Evolutionary conservation across 2,329 filamentous ascomycete species (phyloP).

Genomic region (Neoarthrinium moseri): DNA sequence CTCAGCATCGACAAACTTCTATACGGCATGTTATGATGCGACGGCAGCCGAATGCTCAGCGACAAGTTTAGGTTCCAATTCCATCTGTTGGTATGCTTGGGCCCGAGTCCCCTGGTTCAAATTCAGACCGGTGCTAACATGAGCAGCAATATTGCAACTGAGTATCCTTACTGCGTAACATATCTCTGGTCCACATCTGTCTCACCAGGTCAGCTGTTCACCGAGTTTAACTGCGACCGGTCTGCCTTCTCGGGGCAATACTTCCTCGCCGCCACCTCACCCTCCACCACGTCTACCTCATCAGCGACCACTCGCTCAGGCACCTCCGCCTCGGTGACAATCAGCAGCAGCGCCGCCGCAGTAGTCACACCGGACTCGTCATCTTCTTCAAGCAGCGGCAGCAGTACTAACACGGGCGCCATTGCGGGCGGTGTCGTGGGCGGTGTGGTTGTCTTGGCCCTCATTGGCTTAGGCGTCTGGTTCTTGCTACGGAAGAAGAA

Average conservation of each 20-base stretch:
- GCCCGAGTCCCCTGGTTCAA: no score
- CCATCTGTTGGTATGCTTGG: constrained; percentile 20
- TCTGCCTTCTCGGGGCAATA: constrained; percentile 13
- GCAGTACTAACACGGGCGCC: constrained; percentile 1
- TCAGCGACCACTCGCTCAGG: neutral
- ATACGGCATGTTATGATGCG: constrained; percentile 14
- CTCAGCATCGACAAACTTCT: constrained; percentile 11
- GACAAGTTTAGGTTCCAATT: constrained; percentile 9
- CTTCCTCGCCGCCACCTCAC: constrained; percentile 11
- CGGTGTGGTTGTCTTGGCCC: constrained; percentile 14
- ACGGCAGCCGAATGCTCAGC: constrained; percentile 11
- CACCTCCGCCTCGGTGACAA: neutral
- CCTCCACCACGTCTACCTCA: constrained; percentile 4
- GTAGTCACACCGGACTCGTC: neutral
- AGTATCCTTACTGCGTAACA: constrained; percentile 15
- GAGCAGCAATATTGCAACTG: constrained; percentile 8
- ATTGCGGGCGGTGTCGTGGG: constrained; percentile 18
- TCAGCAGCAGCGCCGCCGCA: constrained; percentile 5
- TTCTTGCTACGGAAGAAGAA: constrained; percentile 10
- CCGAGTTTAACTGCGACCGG: constrained; percentile 16
- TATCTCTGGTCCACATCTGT: constrained; percentile 19
- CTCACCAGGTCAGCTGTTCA: constrained; percentile 23
- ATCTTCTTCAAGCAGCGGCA: neutral
- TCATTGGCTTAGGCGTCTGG: constrained; percentile 12
- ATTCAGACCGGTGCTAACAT: neutral